These are phyloP conservation scores for Verticillium nonalfalfae DNA, from an alignment of 2,329 filamentous ascomycete species.

Conservation along the genomic window DNA sequence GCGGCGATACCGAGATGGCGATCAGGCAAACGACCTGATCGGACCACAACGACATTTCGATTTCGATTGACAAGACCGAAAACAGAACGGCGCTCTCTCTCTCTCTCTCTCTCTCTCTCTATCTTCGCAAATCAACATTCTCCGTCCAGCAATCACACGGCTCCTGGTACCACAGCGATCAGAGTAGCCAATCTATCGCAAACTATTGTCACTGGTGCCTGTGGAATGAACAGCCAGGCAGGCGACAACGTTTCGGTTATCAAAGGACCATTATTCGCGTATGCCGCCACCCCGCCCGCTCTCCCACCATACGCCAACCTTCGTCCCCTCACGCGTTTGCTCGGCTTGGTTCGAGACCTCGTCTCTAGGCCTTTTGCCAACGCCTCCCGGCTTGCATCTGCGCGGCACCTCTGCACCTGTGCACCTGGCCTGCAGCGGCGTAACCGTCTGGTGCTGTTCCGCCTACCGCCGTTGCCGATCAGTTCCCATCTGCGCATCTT, in stretches of 20 bases:
- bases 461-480: background rate
- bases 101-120: background rate
- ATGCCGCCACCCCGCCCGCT: background rate
- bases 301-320: background rate
- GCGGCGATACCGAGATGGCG: background rate
- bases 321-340: background rate
- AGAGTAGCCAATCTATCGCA: background rate
- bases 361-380: background rate
- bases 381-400: background rate
- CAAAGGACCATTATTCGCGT: background rate
- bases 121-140: too few species aligned
- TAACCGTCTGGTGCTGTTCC: background rate
- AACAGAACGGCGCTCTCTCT: background rate
- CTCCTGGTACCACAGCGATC: background rate
- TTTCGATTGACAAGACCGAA: background rate
- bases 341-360: background rate
- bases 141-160: too few species aligned
- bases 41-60: background rate
- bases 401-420: background rate
- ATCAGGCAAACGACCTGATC: background rate
- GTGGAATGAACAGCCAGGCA: background rate
- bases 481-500: background rate
- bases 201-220: background rate
- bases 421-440: background rate
- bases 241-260: background rate